Conservation (phyloP, 768 basidiomycete species). For the Collybia nuda region DNA sequence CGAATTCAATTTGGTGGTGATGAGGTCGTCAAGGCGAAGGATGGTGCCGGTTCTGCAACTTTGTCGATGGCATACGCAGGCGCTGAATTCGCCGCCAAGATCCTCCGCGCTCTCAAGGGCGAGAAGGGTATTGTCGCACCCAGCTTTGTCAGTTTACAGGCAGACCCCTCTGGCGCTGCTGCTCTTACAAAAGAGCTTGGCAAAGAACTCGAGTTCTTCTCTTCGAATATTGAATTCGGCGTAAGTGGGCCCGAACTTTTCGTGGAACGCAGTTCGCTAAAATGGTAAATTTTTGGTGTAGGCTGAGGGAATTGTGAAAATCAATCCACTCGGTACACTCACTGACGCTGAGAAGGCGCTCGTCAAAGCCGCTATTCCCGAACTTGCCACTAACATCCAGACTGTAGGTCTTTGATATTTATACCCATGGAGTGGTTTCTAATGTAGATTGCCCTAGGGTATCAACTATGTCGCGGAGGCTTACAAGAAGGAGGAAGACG, state of each 20-base stretch:
- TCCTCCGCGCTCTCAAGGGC: slow-evolving; percentile 83
- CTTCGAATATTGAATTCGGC: slow-evolving; percentile 84
- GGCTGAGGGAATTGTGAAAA: slow-evolving; percentile 81
- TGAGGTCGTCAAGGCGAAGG: slow-evolving; percentile 98
- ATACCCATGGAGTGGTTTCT: not conserved
- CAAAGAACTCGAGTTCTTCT: slow-evolving; percentile 81
- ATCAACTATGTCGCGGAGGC: slow-evolving; percentile 34
- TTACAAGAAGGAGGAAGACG: slow-evolving; percentile 27
- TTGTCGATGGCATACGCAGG: slow-evolving; percentile 96
- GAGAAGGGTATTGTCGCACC: slow-evolving; percentile 87
- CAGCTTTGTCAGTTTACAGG: slow-evolving; percentile 77
- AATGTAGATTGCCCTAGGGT: slow-evolving; percentile 23
- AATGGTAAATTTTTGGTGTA: slow-evolving; percentile 27
- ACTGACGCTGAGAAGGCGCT: slow-evolving; percentile 74
- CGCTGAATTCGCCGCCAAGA: slow-evolving; percentile 81
- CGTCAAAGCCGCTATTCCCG: slow-evolving; percentile 77
- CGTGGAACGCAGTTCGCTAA: not conserved
- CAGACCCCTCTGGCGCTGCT: slow-evolving; percentile 70
- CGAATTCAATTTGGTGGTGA: slow-evolving; percentile 96
- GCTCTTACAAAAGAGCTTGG: slow-evolving; percentile 80
- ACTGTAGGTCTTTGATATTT: slow-evolving; percentile 42
- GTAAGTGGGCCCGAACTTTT: slow-evolving; percentile 40
- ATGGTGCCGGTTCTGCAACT: slow-evolving; percentile 92
- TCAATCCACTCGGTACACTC: slow-evolving; percentile 76
- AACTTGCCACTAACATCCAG: slow-evolving; percentile 71